Base-by-base conservation (phyloP, 345 rosid genomes). In the Bretschneidera sinensis region DNA sequence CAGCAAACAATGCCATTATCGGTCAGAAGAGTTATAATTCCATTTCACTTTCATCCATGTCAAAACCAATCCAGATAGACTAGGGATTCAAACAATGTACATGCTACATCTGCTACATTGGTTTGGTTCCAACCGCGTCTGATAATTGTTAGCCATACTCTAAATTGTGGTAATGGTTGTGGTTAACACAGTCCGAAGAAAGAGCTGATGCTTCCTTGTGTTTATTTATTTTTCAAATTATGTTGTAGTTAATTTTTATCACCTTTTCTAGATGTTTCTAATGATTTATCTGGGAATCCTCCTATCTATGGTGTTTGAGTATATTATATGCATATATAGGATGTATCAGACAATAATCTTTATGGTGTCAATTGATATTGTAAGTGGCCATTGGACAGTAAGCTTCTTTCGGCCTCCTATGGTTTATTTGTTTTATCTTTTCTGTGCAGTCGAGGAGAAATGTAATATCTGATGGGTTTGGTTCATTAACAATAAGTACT, bases 381-480 rank as follows among this genome's bases (percentile, higher is more conserved):
- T 23, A 48, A 17, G 57, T 51, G 63, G 62, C 17, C 10, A 60
- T 31, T 28, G 23, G 43, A 39, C 55, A 39, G 45, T 39, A 5
- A 14, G 45, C 45, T 9, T 11, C 16, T 14, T 39, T 39, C 2
- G 16, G 45, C 16, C 16, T 39, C 10, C 16, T 13, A 39, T 43
- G 25, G 11, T 59, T 19, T 45, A 43, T 48, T 48, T 62, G 48
- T 54, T 56, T 20, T 7, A 64, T 55, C 48, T 69, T 55, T 33
- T 20, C 0, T 63, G 43, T 45, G 75, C 62, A 82, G 88, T 62
- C 60, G 8, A 81, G 71, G 57, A 71, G 76, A 56, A 64, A 74
- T 61, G 85, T 75, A 28, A 71, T 59, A 71, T 57, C 69, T 51
- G 78, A 74, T 73, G 84, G 82, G 9, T 73, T 73, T 64, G 74